phyloP scores from a whole-genome alignment of 768 basidiomycete genomes.

The Daedaleopsis sinensis region DNA sequence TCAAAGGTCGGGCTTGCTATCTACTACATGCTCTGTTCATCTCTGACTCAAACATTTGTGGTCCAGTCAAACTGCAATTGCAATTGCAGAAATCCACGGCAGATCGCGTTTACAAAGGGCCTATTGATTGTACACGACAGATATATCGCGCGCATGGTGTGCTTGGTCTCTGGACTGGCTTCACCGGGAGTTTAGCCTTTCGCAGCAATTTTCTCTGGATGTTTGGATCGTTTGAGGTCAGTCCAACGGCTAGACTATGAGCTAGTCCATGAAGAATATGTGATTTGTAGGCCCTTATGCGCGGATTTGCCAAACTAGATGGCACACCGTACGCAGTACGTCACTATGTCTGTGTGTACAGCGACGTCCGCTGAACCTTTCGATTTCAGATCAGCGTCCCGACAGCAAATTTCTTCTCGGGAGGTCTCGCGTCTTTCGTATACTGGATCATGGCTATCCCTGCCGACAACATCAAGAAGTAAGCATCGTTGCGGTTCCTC shows the following conservation, averaged over 20 bases:
- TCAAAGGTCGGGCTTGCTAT: slow-evolving; percentile 50
- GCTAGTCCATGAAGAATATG: not conserved
- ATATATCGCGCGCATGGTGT: slow-evolving; percentile 64
- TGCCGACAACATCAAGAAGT: slow-evolving; percentile 86
- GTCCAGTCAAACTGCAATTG: slow-evolving; percentile 63
- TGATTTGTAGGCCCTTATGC: slow-evolving; percentile 55
- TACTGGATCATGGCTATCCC: slow-evolving; percentile 76
- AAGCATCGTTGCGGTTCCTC: slow-evolving; percentile 19
- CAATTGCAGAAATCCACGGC: slow-evolving; percentile 55
- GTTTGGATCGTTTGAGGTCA: slow-evolving; percentile 72
- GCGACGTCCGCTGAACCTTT: not conserved
- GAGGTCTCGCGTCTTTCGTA: slow-evolving; percentile 61
- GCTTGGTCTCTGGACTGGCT: slow-evolving; percentile 73
- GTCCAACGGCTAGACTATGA: not conserved
- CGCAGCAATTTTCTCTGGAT: slow-evolving; percentile 79
- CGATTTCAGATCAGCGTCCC: slow-evolving; percentile 57
- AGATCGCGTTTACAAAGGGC: slow-evolving; percentile 64
- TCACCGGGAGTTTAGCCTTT: slow-evolving; percentile 73
- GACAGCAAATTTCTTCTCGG: slow-evolving; percentile 64
- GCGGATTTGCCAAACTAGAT: slow-evolving; percentile 53
- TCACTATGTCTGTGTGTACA: not conserved
- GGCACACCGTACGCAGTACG: slow-evolving; percentile 65
- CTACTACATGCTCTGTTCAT: slow-evolving; percentile 13
- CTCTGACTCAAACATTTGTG: not conserved
- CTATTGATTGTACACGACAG: slow-evolving; percentile 66